Evolutionary conservation across 129 eudicot genomes (phyloP).

Genomic region (Flaveria linearis): DNA sequence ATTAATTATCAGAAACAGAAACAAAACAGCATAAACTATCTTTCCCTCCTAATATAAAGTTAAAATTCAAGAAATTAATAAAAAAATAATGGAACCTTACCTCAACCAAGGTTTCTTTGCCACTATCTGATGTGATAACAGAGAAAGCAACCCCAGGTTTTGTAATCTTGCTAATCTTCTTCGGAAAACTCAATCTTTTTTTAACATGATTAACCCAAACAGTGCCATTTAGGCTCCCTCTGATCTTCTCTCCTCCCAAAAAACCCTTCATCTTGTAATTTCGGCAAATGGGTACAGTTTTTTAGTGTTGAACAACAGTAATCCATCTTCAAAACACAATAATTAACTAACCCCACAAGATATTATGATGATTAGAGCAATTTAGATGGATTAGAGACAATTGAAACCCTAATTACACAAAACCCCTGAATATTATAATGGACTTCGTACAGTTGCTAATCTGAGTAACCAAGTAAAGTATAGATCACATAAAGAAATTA

Average conservation of each 20-base stretch:
- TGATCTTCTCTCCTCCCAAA: slow-evolving; percentile 68
- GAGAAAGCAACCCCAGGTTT: slow-evolving; percentile 76
- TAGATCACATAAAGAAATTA: slow-evolving; percentile 58
- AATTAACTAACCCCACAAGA: slow-evolving; percentile 6
- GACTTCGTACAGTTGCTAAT: slow-evolving; percentile 25
- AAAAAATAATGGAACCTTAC: slow-evolving; percentile 16
- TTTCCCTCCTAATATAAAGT: neutral
- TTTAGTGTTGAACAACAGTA: slow-evolving; percentile 62
- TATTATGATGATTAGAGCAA: slow-evolving; percentile 23
- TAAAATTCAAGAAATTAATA: neutral
- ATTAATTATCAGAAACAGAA: neutral
- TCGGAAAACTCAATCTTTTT: slow-evolving; percentile 50
- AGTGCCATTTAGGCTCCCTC: slow-evolving; percentile 50
- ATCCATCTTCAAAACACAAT: slow-evolving; percentile 49
- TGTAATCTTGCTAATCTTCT: slow-evolving; percentile 41
- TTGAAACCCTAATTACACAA: slow-evolving; percentile 30
- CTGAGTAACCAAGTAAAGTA: slow-evolving; percentile 88
- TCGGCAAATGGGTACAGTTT: slow-evolving; percentile 48
- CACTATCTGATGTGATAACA: slow-evolving; percentile 76
- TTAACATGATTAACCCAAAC: slow-evolving; percentile 44
- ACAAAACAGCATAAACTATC: neutral
- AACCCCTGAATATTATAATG: slow-evolving; percentile 36
- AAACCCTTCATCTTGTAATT: slow-evolving; percentile 40
- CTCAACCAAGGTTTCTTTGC: slow-evolving; percentile 62
- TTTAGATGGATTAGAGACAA: neutral